phyloP scores from a whole-genome alignment of 257 asterid genomes.

The Fraxinus anomala region DNA sequence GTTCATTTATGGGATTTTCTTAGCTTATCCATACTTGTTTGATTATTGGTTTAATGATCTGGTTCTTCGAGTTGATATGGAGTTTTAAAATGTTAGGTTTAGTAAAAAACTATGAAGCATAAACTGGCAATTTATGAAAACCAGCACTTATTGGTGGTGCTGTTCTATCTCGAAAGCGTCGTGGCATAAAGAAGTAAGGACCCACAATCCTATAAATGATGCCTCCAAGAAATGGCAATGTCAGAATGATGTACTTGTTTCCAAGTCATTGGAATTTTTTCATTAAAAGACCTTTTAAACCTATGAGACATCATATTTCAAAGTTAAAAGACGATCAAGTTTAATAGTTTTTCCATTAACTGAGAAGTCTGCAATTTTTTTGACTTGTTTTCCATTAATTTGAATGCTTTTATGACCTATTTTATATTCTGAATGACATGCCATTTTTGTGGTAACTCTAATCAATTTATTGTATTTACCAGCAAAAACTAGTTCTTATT shows the following conservation, averaged over 20 bases:
- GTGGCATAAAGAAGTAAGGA: not conserved
- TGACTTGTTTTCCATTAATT: not conserved
- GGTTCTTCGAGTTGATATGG: not conserved
- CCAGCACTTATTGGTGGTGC: not conserved
- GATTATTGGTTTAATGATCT: conserved; percentile 3
- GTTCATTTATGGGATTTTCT: not conserved
- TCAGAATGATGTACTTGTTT: not conserved
- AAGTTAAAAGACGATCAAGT: too few relatives aligned
- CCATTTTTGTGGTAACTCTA: not conserved
- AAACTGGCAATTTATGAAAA: not conserved
- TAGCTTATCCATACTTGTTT: conserved; percentile 8
- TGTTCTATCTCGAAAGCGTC: not conserved
- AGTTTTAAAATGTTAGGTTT: not conserved
- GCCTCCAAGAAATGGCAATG: too few relatives aligned
- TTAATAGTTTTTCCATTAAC: not conserved
- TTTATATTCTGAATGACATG: not conserved
- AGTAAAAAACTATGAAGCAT: not conserved
- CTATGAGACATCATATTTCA: not conserved
- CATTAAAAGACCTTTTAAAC: not conserved
- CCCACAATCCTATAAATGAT: not conserved
- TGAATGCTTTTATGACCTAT: too few relatives aligned
- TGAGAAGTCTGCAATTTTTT: not conserved
- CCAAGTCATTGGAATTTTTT: not conserved
- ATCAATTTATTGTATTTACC: not conserved
- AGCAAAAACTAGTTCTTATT: not conserved